Base-by-base conservation (phyloP, 2,329 filamentous ascomycete species). In the Endothia cerciana region DNA sequence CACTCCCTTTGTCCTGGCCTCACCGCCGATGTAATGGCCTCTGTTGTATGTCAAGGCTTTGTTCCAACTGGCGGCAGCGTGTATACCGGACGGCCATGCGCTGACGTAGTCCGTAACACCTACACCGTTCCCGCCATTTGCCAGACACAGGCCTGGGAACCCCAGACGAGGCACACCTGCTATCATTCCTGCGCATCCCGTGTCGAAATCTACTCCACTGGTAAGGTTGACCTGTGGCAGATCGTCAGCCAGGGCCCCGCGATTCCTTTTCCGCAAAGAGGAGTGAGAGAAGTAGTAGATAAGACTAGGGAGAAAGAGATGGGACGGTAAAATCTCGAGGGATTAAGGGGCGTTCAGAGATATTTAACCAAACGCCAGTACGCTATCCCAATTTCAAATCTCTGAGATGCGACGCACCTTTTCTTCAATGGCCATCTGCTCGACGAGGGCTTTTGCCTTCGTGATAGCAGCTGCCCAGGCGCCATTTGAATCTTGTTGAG, bases 21-120 rank as follows among this genome's bases (percentile, higher is more conserved):
- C 91, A 43, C 82, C 78, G 5, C 90, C 91, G 84, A 94, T 90
- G 58, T 89, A 88, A 67, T 85, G 78, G 36, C 90, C 91, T 55
- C 91, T 85, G 45, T 82, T 80, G 71, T 89, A 89, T 61, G 91
- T 87, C 47, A 93, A 80, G 28, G 83, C 77, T 60, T 86, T 85
- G 73, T 91, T 89, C 85, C 89, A 94, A 2, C 90, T 91, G 0
- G 90, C 89, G 8, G 89, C 91, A 11, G 89, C 84, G 64, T 89
- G 91, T 67, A 91, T 81, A 60, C 90, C 91, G 1, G 90, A 87
- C 0, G 91, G 86, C 75, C 93, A 93, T 0, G 87, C 89, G 59
- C 88, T 89, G 71, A 86, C 86, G 72, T 87, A 87, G 74, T 91
- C 89, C 69, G 85, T 74, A 70, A 85, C 83, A 69, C 90, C 83